A percentile compares a stretch with the other conserved stretches of the same genome.
Evolutionary conservation across 352 stramenopile genomes (phyloP).

Genomic region (Achlya hypogyna): DNA sequence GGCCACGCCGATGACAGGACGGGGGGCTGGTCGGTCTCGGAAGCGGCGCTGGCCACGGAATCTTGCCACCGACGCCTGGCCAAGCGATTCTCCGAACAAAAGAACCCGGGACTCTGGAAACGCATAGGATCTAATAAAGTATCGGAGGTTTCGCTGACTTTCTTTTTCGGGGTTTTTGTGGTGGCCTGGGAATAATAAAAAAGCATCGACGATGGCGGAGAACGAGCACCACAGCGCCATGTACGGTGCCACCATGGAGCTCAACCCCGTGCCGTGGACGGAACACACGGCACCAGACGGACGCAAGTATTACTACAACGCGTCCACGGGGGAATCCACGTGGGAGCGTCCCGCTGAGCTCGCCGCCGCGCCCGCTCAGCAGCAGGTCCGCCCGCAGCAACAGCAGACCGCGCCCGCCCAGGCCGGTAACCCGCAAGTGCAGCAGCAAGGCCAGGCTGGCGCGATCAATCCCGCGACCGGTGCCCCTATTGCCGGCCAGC

Average conservation of each 20-base stretch:
- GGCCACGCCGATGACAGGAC: too few relatives aligned
- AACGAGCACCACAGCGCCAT: background rate
- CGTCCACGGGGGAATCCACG: slow-evolving; percentile 79
- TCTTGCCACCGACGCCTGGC: too few relatives aligned
- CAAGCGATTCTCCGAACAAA: background rate
- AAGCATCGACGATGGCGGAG: slow-evolving; percentile 15
- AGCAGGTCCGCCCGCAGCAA: background rate
- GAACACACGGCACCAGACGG: slow-evolving; percentile 87
- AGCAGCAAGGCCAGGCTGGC: slow-evolving; percentile 4
- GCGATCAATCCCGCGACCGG: background rate
- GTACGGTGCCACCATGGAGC: background rate
- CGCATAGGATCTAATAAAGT: slow-evolving; percentile 8
- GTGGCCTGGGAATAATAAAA: background rate
- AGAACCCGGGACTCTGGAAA: background rate
- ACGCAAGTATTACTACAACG: slow-evolving; percentile 90
- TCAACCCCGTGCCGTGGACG: slow-evolving; percentile 49
- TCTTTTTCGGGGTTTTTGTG: slow-evolving; percentile 13
- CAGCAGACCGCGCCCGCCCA: background rate
- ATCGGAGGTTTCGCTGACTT: slow-evolving; percentile 20
- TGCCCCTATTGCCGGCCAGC: background rate
- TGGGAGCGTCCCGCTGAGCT: slow-evolving; percentile 70
- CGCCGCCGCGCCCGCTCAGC: background rate
- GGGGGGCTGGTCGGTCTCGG: too few relatives aligned
- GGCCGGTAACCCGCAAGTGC: slow-evolving; percentile 6
- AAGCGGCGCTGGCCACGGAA: too few relatives aligned